Percentiles rank a stretch among this genome's conserved stretches.
phyloP scores from a whole-genome alignment of 768 basidiomycete species.

The Suillus paluster region DNA sequence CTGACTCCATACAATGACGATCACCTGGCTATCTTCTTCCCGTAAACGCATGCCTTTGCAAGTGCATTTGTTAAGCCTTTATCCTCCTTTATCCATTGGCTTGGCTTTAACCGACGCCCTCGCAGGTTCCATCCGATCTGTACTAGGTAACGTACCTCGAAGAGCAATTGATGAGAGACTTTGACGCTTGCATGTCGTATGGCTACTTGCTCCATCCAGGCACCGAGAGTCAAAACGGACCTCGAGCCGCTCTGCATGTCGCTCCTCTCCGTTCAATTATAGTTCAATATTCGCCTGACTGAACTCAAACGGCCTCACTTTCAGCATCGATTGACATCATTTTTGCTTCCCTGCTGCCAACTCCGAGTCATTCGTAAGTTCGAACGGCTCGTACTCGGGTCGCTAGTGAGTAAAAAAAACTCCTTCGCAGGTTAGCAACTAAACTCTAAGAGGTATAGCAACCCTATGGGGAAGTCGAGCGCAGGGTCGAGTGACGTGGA shows the following conservation, averaged over 20 bases:
- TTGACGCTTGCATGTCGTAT: neutral
- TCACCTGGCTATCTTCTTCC: neutral
- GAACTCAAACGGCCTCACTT: neutral
- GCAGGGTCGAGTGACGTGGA: neutral
- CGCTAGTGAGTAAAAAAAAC: neutral
- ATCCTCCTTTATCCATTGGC: neutral
- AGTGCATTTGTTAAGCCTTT: neutral
- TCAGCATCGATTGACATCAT: neutral
- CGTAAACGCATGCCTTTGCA: neutral
- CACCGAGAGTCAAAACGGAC: constrained; percentile 6
- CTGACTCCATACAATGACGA: neutral
- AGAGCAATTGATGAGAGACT: neutral
- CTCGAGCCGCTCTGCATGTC: neutral
- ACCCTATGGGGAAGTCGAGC: neutral
- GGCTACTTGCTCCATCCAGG: constrained; percentile 5
- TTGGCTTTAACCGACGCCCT: neutral
- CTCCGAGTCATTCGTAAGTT: neutral
- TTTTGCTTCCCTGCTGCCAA: neutral
- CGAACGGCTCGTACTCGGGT: neutral
- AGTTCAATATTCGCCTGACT: neutral
- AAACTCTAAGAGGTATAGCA: neutral
- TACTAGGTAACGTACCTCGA: neutral
- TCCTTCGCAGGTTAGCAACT: neutral
- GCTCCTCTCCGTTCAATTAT: neutral
- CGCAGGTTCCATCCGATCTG: neutral